Percentiles rank a stretch among this genome's conserved stretches.
Evolutionary conservation across 2,329 filamentous ascomycete genomes (phyloP).

Genomic region (Diaporthe sp.): DNA sequence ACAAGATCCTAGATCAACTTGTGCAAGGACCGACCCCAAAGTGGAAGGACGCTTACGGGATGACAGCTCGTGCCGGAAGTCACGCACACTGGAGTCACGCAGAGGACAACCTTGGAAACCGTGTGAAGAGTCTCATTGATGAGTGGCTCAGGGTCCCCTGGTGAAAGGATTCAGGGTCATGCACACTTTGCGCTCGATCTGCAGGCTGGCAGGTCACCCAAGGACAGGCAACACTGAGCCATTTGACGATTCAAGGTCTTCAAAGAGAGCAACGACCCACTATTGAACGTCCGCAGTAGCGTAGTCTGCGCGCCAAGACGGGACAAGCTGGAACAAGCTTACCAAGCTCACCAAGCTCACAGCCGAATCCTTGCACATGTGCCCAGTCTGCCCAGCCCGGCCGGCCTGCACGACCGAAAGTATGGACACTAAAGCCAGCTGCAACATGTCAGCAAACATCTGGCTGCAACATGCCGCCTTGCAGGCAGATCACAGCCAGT

Average conservation of each 20-base stretch:
- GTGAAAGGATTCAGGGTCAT: not conserved
- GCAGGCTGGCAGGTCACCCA: not conserved
- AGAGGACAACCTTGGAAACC: no score
- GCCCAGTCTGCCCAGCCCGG: not conserved
- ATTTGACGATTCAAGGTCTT: not conserved
- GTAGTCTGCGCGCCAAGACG: not conserved
- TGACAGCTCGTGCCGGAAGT: not conserved
- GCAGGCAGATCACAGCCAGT: not conserved
- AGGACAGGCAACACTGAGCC: not conserved
- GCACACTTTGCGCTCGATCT: not conserved
- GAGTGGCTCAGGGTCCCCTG: not conserved
- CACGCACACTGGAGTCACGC: not conserved
- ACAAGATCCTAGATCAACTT: not conserved
- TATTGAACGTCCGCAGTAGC: not conserved
- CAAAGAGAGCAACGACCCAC: no score
- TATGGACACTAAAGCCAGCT: not conserved
- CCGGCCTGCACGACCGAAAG: not conserved
- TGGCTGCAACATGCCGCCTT: no score
- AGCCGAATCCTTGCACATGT: not conserved
- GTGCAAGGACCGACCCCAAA: not conserved
- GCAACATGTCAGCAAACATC: not conserved
- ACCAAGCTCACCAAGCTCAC: not conserved
- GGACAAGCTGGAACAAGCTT: not conserved
- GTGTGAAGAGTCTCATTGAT: not conserved
- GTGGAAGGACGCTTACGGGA: not conserved